Conservation (phyloP, 2,329 filamentous ascomycete genomes). For the Aspergillus brunneoviolaceus region DNA sequence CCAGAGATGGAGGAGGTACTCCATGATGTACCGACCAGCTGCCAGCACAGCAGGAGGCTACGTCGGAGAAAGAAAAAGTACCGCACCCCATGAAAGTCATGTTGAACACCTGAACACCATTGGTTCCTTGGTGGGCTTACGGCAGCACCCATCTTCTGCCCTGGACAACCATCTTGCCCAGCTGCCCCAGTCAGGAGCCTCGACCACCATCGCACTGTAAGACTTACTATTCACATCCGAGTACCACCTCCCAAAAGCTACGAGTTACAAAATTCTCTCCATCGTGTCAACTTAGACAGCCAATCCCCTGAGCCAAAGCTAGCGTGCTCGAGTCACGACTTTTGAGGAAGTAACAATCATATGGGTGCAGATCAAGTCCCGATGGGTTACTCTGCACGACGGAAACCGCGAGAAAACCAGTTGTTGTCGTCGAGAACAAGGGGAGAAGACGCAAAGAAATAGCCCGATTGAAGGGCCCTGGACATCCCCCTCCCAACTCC, state of each 20-base stretch:
- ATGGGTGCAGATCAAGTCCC: background rate
- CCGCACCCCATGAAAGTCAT: background rate
- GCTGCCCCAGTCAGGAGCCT: background rate
- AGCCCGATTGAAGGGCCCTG: background rate
- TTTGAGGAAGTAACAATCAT: background rate
- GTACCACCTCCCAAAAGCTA: background rate
- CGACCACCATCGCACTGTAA: background rate
- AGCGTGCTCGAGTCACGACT: background rate
- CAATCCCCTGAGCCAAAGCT: background rate
- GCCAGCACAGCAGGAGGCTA: background rate
- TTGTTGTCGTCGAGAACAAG: background rate
- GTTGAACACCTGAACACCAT: background rate
- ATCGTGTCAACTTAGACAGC: background rate
- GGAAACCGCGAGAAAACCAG: background rate
- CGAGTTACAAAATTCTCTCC: background rate
- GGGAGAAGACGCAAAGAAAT: background rate
- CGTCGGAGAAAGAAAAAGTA: background rate
- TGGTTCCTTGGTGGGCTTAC: background rate
- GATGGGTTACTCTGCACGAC: background rate
- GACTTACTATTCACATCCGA: background rate
- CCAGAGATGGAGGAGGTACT: background rate
- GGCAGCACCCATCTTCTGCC: background rate
- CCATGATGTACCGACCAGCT: background rate
- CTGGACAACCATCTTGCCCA: background rate
- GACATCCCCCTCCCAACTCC: background rate